These are phyloP conservation scores for Aspergillus calidoustus DNA, from an alignment of 2,329 filamentous ascomycete species.

Conservation along the genomic window DNA sequence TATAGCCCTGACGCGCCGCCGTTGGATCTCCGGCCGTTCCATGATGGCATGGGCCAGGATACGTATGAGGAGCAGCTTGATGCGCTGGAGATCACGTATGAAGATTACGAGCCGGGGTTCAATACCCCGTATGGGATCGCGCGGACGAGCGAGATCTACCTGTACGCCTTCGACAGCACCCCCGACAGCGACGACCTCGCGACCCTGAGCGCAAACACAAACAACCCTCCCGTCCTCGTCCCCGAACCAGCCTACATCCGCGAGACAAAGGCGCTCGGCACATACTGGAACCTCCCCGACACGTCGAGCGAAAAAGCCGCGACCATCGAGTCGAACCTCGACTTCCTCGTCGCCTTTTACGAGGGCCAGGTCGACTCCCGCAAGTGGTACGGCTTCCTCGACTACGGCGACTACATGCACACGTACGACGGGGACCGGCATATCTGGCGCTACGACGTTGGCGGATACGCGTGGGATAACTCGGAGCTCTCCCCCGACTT, in stretches of 20 bases:
- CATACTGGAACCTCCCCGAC: constrained; percentile 5
- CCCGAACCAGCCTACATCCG: constrained; percentile 1
- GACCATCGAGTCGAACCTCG: constrained; percentile 57
- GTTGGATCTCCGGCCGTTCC: constrained; percentile 61
- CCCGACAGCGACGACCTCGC: constrained; percentile 45
- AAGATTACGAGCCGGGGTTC: constrained; percentile 63
- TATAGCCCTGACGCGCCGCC: constrained; percentile 62
- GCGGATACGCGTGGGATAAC: constrained; percentile 69
- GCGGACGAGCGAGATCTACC: constrained; percentile 61
- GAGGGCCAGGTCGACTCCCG: constrained; percentile 60
- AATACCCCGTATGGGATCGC: constrained; percentile 63
- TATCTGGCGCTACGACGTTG: constrained; percentile 66
- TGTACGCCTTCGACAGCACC: constrained; percentile 59
- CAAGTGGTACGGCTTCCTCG: constrained; percentile 67
- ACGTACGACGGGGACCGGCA: constrained; percentile 65
- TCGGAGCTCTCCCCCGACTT: constrained; percentile 66
- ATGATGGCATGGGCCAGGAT: constrained; percentile 61
- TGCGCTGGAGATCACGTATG: constrained; percentile 66
- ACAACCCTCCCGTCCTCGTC: constrained; percentile 1
- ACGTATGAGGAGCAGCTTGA: constrained; percentile 63
- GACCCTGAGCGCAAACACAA: constrained; percentile 36
- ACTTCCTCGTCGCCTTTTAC: constrained; percentile 63
- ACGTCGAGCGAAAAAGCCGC: constrained; percentile 31
- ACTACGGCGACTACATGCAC: constrained; percentile 67
- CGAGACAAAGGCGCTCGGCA: constrained; percentile 3